Percentiles rank a stretch among this genome's conserved stretches.
Conservation (phyloP, 2,329 filamentous ascomycete species). For the Aspergillus sp. region DNA sequence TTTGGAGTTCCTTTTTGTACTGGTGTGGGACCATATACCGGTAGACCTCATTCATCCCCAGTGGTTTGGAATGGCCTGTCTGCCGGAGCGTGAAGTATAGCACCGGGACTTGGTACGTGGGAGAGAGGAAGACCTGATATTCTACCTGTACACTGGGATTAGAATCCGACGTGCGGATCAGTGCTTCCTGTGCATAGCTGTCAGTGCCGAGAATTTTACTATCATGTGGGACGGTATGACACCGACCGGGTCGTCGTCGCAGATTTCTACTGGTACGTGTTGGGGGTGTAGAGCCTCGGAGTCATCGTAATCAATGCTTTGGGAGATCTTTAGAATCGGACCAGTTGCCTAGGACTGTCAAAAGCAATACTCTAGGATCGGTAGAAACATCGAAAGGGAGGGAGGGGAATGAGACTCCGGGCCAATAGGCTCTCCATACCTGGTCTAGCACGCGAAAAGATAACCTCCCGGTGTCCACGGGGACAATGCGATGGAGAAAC, state of each 20-base stretch:
- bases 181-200: slow-evolving; percentile 42
- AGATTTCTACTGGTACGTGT: slow-evolving; percentile 19
- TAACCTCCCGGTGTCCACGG: slow-evolving; percentile 49
- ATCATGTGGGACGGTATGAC: background rate
- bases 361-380: background rate
- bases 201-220: slow-evolving; percentile 15
- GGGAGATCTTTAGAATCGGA: slow-evolving; percentile 26
- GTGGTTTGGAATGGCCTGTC: slow-evolving; percentile 53
- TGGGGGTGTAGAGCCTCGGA: background rate
- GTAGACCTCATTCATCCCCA: slow-evolving; percentile 68
- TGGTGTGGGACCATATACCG: slow-evolving; percentile 65
- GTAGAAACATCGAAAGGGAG: background rate
- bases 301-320: slow-evolving; percentile 10
- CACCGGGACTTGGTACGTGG: slow-evolving; percentile 71
- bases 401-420: background rate
- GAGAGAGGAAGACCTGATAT: slow-evolving; percentile 73
- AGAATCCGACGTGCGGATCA: slow-evolving; percentile 30
- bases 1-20: slow-evolving; percentile 60
- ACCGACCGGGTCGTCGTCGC: slow-evolving; percentile 31
- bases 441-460: slow-evolving; percentile 28
- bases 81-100: slow-evolving; percentile 70
- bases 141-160: slow-evolving; percentile 51
- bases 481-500: slow-evolving; percentile 50
- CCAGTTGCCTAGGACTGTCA: slow-evolving; percentile 21
- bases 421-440: slow-evolving; percentile 20